Base-by-base conservation (phyloP, 1,139 yeast genomes). In the Suhomyces maxii region DNA sequence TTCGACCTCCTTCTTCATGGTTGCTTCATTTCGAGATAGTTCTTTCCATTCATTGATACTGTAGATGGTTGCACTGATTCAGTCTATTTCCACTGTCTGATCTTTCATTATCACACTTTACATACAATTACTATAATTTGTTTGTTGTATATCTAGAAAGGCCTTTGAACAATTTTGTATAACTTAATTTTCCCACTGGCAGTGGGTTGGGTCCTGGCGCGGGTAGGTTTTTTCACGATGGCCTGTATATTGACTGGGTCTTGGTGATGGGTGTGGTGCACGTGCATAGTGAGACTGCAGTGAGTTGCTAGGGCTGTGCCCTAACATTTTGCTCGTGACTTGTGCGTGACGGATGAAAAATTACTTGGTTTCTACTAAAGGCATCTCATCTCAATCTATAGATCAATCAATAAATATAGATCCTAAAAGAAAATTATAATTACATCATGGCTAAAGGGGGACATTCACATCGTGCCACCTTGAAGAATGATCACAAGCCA, bases 401-500 rank as follows among this genome's bases (percentile, higher is more conserved):
- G 41, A 35, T 42, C 36, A 37, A 13, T 14, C 14, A 23, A 32
- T 28, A 26, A 32, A 26, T 36, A 18, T 13, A 28, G 32, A 36
- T 18, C 23, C 23, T 33, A 31, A 26, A 30, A 3, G 18, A 14
- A 25, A 18, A 28, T 8, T 10, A 23, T 25, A 12, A 18, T 10
- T 12, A 7, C 23, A 45, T 28, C 34, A 84, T 83, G 89, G 88
- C 86, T 33, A 67, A 65, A 55, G 76, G 76, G 37, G 89, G 88
- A 47, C 86, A 84, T 61, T 83, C 88, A 13, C 97, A 91, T 63
- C 79, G 97, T 63, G 77, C 93, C 13, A 83, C 96, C 8, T 72
- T 87, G 46, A 91, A 89, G 68, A 85, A 84, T 64, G 84, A 83
- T 45, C 96, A 91, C 59, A 93, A 93, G 69, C 79, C 93, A 9